Evolutionary conservation across 805 yeast genomes (phyloP), one percentile per base, ranked within the genome.

Genomic region (Myxozyma kluyveri): DNA sequence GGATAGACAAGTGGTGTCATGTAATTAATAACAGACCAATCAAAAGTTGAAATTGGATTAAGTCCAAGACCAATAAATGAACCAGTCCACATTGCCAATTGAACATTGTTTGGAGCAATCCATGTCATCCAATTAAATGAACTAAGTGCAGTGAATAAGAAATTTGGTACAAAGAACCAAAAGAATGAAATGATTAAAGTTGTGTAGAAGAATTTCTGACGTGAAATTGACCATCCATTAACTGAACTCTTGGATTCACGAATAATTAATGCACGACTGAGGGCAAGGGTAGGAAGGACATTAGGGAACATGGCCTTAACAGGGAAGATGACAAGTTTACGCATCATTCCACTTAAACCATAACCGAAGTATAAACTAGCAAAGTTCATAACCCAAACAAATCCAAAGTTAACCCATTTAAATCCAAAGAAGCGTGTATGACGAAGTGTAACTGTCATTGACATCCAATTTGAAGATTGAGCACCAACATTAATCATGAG

Each of bases 91-190:
- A 65, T 63, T 14, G 79, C 78, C 49, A 81, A 65, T 58, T 73
- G 71, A 52, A 73, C 68, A 62, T 77, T 79, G 33, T 72, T 53
- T 12, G 83, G 84, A 5, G 67, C 65, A 40, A 80, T 80, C 84
- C 84, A 81, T 3, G 78, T 74, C 39, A 81, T 77, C 74, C 84
- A 81, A 22, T 69, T 62, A 62, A 84, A 81, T 57, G 74, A 71
- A 1, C 84, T 76, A 52, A 84, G 69, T n/a, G 80, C 85, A 27
- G 74, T 74, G 68, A 80, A 78, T 38, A 84, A 68, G 63, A 71
- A 82, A 41, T 78, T 82, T n/a, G 87, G 87, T 54, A 83, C 61
- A 78, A 81, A 81, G 60, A 77, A 75, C 74, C 80, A 82, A 3
- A 72, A 56, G 55, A 76, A 73, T 14, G 75, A 67, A 21, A 63